A percentile compares a stretch with the other conserved stretches of the same genome.
phyloP scores from a whole-genome alignment of 1,139 yeast species.

The Yamadazyma dendronema region DNA sequence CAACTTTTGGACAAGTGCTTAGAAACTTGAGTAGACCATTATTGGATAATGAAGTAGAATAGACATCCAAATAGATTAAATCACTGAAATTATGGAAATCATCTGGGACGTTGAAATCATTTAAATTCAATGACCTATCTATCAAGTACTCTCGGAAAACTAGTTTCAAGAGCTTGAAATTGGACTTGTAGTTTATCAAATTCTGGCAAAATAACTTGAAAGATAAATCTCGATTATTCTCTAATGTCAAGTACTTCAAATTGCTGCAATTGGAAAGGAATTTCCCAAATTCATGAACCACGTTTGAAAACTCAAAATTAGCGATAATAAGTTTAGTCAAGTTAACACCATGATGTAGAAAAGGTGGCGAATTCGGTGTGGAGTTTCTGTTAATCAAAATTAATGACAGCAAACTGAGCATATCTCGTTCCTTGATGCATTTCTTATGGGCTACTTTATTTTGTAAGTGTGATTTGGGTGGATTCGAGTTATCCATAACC shows the following conservation, averaged over 20 bases:
- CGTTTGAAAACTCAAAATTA: constrained; percentile 31
- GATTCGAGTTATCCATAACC: constrained; percentile 11
- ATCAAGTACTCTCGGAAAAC: constrained; percentile 28
- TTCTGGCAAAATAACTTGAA: constrained; percentile 30
- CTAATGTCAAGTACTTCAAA: constrained; percentile 27
- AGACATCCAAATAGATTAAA: constrained; percentile 32
- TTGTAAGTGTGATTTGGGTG: neutral
- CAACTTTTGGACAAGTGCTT: constrained; percentile 18
- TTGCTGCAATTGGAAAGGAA: constrained; percentile 22
- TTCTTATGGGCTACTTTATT: constrained; percentile 7
- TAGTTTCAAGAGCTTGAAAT: constrained; percentile 25
- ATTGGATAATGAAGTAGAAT: constrained; percentile 31
- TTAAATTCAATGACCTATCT: constrained; percentile 19
- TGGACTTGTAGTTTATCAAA: constrained; percentile 29
- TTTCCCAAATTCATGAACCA: constrained; percentile 28
- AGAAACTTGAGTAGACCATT: constrained; percentile 33
- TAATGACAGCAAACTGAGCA: constrained; percentile 10
- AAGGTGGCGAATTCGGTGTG: constrained; percentile 14
- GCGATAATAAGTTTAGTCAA: constrained; percentile 27
- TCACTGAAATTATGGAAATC: constrained; percentile 26
- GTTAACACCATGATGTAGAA: constrained; percentile 19
- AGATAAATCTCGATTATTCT: constrained; percentile 32
- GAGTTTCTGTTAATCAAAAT: constrained; percentile 28
- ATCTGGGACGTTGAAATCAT: constrained; percentile 25
- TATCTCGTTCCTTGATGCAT: constrained; percentile 5